A percentile compares a stretch with the other conserved stretches of the same genome.
Conservation (phyloP, 306 rosid species). For the Canavalia gladiata region DNA sequence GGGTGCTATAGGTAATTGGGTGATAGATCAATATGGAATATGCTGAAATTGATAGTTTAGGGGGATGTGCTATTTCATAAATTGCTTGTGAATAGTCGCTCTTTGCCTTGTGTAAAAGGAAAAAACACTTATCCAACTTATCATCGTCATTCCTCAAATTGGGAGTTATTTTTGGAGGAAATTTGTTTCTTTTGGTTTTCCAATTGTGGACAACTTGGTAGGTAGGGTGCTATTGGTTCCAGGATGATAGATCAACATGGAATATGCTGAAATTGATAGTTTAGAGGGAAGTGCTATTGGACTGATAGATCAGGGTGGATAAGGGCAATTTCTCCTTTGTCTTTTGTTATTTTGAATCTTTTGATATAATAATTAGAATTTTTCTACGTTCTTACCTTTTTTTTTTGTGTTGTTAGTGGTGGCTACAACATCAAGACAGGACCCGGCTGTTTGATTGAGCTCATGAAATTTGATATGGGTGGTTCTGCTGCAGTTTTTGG, state of each 20-base stretch:
- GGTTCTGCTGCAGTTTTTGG: slow-evolving; percentile 96
- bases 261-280: slow-evolving; percentile 26
- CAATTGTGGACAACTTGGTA: slow-evolving; percentile 15
- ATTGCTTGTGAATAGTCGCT: no score
- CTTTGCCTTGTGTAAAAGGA: no score
- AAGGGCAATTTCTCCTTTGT: slow-evolving; percentile 10
- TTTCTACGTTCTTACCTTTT: background rate
- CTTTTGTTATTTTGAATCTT: background rate
- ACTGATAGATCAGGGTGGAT: slow-evolving; percentile 20
- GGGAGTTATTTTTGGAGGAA: no score
- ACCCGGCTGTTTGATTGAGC: slow-evolving; percentile 85
- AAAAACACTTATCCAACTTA: no score
- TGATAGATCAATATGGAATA: slow-evolving; percentile 15
- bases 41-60: slow-evolving; percentile 31
- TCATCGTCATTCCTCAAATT: no score
- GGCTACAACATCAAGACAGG: slow-evolving; percentile 99
- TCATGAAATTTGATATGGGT: slow-evolving; percentile 93
- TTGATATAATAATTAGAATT: background rate
- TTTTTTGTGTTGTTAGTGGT: slow-evolving; percentile 64
- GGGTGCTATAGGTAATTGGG: slow-evolving; percentile 15
- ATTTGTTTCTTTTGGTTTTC: no score
- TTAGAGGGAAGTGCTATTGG: slow-evolving; percentile 4
- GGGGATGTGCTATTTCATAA: background rate
- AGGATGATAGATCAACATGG: slow-evolving; percentile 12
- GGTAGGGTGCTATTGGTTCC: slow-evolving; percentile 10